Evolutionary conservation across 2,329 filamentous ascomycete species (phyloP), one percentile per base, ranked within the genome.

Genomic region (Cryphonectria naterciae): DNA sequence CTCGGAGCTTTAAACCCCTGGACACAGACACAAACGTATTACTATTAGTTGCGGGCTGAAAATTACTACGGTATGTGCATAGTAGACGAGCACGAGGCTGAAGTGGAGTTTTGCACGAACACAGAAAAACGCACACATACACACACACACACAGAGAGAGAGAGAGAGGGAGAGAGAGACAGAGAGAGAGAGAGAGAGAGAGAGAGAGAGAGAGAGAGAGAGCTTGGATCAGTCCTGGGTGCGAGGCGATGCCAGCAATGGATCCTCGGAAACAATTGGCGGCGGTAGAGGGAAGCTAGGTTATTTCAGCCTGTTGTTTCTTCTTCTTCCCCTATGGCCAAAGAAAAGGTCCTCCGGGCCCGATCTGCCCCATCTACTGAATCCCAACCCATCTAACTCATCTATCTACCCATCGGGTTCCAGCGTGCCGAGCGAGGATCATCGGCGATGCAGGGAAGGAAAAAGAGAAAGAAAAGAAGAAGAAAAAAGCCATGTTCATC

Each of bases 21-120:
- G 22, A 49, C 2, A n/a, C 4, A 49, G 19, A 49, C 22, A 49
- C 46, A n/a, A 8, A 49, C 46, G 46, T 49, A 22, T 49, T 11
- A 39, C 2, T 39, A 39, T 39, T 39, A 2, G 37, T 39, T 39
- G 37, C 37, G 11, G 37, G 37, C 37, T 39, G 37, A 13, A 39
- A 39, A 11, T 39, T 13, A 39, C 37, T 39, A 39, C 11, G 10
- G 8, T 13, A 39, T 39, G 10, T 13, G 13, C 10, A 39, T 39
- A 39, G 37, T 39, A 39, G 43, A 63, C 39, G 60, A n/a, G n/a
- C 70, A 32, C 70, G 68, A 71, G 70, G 70, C 70, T 71, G 70
- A 71, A 49, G 32, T 39, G 32, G 35, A 19, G 19, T 8, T 32
- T 35, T 19, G 28, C 43, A 49, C 43, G 4, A 32, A 32, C 7